Evolutionary conservation across 1,139 yeast species (phyloP).

Genomic region (Trichomonascaceae sp.): DNA sequence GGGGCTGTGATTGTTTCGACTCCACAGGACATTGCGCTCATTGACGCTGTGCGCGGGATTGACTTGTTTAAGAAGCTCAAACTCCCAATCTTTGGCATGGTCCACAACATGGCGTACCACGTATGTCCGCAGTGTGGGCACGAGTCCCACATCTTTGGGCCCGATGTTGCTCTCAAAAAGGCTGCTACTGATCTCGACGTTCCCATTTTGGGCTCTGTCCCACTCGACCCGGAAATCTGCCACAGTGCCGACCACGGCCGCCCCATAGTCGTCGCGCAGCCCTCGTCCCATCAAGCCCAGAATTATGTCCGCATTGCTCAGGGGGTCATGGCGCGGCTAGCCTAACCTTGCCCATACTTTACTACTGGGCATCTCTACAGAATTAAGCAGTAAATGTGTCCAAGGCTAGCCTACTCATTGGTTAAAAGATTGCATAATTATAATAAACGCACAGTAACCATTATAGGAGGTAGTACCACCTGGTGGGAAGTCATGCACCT

Average conservation of each 20-base stretch:
- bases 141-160: slow-evolving; percentile 63
- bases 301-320: too few species aligned
- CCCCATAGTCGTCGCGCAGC: slow-evolving; percentile 44
- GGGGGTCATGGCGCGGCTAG: too few species aligned
- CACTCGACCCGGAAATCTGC: slow-evolving; percentile 53
- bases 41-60: slow-evolving; percentile 73
- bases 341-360: too few species aligned
- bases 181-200: slow-evolving; percentile 41
- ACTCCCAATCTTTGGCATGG: slow-evolving; percentile 66
- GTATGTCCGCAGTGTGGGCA: slow-evolving; percentile 66
- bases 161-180: slow-evolving; percentile 47
- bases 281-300: too few species aligned
- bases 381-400: too few species aligned
- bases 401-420: too few species aligned
- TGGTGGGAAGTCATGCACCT: too few species aligned
- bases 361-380: too few species aligned
- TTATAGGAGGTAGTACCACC: too few species aligned
- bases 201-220: slow-evolving; percentile 43
- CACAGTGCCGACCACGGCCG: slow-evolving; percentile 47
- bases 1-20: slow-evolving; percentile 80
- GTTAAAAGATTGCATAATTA: too few species aligned
- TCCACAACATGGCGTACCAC: slow-evolving; percentile 73
- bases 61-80: slow-evolving; percentile 63
- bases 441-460: too few species aligned
- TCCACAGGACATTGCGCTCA: slow-evolving; percentile 74